Evolutionary conservation across 2,329 filamentous ascomycete genomes (phyloP).

Genomic region (Cephalotrichum gorgonifer): DNA sequence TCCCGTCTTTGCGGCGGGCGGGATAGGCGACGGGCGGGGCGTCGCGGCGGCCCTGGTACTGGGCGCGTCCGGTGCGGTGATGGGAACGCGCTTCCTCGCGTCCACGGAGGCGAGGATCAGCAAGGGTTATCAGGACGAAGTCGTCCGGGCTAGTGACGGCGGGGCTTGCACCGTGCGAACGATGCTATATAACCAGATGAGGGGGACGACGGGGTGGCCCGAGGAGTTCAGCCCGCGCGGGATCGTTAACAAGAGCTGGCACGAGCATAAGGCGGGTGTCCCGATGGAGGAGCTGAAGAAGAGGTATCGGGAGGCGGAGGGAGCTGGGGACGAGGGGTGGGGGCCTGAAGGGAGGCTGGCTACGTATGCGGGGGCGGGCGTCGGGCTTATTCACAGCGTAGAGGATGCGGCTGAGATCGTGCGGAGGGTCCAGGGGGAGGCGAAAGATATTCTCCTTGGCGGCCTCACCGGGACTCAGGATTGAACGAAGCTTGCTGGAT

Average conservation of each 20-base stretch:
- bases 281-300: conserved; percentile 33
- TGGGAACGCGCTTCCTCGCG: conserved; percentile 57
- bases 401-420: conserved; percentile 28
- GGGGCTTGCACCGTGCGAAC: conserved; percentile 28
- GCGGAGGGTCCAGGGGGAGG: conserved; percentile 16
- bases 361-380: conserved; percentile 35
- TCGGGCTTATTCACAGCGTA: conserved; percentile 32
- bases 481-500: too few species aligned
- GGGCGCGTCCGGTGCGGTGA: conserved; percentile 41
- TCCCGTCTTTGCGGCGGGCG: conserved; percentile 39
- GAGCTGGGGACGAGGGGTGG: conserved; percentile 32
- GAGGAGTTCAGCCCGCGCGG: conserved; percentile 26
- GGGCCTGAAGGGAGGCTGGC: conserved; percentile 35
- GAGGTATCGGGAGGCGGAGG: conserved; percentile 27
- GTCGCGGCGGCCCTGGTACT: conserved; percentile 39
- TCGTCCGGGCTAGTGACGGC: conserved; percentile 28
- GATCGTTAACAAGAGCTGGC: conserved; percentile 26
- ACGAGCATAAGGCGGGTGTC: conserved; percentile 21
- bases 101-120: conserved; percentile 25
- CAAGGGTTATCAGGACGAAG: conserved; percentile 29
- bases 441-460: conserved; percentile 4
- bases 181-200: conserved; percentile 31
- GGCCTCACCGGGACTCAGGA: too few species aligned
- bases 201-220: conserved; percentile 32
- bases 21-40: conserved; percentile 43